These are phyloP conservation scores for Fagopyrum homotropicum DNA, from an alignment of 148 eudicot species.

Conservation along the genomic window DNA sequence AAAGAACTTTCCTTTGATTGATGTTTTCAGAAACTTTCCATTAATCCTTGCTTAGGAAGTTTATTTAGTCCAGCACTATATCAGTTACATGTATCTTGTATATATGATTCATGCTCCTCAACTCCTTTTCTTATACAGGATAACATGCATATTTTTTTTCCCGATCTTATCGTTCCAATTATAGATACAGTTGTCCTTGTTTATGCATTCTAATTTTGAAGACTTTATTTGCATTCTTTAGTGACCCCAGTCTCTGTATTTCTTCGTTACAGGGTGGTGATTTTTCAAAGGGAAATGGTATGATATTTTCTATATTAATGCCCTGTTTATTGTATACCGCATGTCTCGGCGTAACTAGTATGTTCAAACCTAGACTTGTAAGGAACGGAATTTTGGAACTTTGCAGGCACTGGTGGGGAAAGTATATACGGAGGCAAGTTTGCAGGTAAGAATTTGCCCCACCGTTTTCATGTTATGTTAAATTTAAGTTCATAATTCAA, in stretches of 20 bases:
- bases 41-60: background rate
- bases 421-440: conserved; percentile 97
- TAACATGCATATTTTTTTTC: background rate
- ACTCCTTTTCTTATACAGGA: background rate
- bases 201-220: conserved; percentile 8
- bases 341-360: conserved; percentile 34
- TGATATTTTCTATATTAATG: conserved; percentile 23
- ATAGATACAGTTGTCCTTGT: background rate
- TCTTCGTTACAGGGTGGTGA: conserved; percentile 82
- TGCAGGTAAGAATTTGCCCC: conserved; percentile 43
- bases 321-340: conserved; percentile 21
- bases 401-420: conserved; percentile 99
- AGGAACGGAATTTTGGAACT: conserved; percentile 50
- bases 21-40: background rate
- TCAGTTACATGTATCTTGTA: background rate
- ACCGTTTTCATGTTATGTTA: background rate
- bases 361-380: conserved; percentile 44
- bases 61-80: background rate
- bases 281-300: conserved; percentile 96
- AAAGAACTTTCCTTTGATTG: background rate
- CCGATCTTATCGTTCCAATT: background rate
- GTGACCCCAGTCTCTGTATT: conserved; percentile 14
- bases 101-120: background rate
- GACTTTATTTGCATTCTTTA: background rate
- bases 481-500: background rate